These are phyloP conservation scores for Staphylotrichum tortipilum DNA, from an alignment of 495 filamentous ascomycete species.

Conservation along the genomic window DNA sequence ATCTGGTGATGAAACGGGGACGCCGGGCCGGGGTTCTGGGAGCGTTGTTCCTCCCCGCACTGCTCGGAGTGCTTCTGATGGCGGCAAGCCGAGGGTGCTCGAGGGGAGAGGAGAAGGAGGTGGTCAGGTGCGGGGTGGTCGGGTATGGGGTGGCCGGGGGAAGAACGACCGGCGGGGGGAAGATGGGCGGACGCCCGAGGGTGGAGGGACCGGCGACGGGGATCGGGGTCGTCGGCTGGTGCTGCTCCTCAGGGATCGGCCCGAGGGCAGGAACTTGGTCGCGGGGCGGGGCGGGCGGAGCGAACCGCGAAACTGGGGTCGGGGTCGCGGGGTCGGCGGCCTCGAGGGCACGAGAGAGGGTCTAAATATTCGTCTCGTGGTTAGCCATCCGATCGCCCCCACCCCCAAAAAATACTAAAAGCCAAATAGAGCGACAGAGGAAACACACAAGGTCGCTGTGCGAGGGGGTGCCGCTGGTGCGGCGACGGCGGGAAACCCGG, in stretches of 20 bases:
- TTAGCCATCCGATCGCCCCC: too few species aligned
- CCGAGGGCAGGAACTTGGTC: not conserved
- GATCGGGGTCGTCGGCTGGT: not conserved
- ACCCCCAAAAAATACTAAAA: too few species aligned
- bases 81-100: conserved; percentile 2
- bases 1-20: conserved; percentile 1
- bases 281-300: not conserved
- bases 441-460: not conserved
- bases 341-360: not conserved
- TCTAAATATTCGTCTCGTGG: not conserved
- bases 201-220: not conserved
- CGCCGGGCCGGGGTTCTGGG: not conserved
- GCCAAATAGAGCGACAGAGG: too few species aligned
- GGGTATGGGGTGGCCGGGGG: not conserved
- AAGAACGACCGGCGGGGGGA: conserved; percentile 7
- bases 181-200: not conserved
- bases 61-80: conserved; percentile 1
- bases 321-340: conserved; percentile 1
- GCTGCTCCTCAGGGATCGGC: not conserved
- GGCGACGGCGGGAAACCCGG: not conserved
- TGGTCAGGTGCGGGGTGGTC: not conserved
- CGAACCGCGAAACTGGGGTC: not conserved
- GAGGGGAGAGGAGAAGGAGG: not conserved
- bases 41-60: not conserved
- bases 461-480: not conserved